Evolutionary conservation across 169 alveolate species (phyloP), one percentile per base, ranked within the genome.

Genomic region (Amoebophrya sp.): DNA sequence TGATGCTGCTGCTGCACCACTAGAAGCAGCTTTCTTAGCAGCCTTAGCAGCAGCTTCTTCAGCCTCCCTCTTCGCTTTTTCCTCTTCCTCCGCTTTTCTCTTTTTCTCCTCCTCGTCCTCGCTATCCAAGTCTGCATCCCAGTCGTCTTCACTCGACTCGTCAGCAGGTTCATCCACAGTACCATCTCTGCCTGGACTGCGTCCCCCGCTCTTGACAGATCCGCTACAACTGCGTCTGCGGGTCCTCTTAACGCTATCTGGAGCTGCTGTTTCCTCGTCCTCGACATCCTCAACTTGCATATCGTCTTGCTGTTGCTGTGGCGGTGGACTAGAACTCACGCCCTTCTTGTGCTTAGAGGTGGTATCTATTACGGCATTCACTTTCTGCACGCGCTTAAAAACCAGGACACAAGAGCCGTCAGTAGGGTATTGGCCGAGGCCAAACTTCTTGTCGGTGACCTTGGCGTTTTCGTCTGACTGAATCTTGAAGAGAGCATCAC

Each of bases 381-480:
- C 83, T 18, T 65, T 65, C 83, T 6, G 36, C 2, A 65, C 83
- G 83, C 83, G 83, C 83, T 65, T 65, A 36, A 65, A 65, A 36
- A 65, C 83, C 83, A 65, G 26, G 36, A 65, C 26, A 36, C 83
- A 65, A 36, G 33, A 6, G 83, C 83, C 83, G 33, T 65, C 83
- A 29, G n/a, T 36, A 10, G 83, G 83, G 83, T 65, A 65, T 36
- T 26, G 2, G 33, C 83, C 83, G 36, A 65, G 83, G 33, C 83
- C 83, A 36, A 65, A 65, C 83, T 65, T 65, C n/a, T 65, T 65
- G 83, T 65, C 83, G 38, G 83, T 65, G 36, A 65, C 26, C 83
- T 65, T 65, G 38, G 83, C 83, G 83, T 18, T 18, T 36, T 65
- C 83, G 83, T 65, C 83, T 6, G 83, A 6, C 83, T 65, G 18